Percentiles rank a stretch among this genome's conserved stretches.
Conservation (phyloP, 169 alveolate genomes). For the Plasmodium adleri region DNA sequence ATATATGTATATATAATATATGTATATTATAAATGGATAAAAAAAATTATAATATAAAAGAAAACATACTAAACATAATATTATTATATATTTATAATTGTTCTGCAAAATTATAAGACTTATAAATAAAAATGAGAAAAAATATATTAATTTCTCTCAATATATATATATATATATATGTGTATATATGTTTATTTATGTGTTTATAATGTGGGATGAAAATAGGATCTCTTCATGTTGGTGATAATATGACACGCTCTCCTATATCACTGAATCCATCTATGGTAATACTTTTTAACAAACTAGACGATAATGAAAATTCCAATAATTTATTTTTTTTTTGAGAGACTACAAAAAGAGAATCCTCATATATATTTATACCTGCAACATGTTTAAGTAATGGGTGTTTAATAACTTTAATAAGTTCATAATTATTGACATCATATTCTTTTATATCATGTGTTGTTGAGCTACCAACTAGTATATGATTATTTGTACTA, state of each 20-base stretch:
- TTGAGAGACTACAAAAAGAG: constrained; percentile 69
- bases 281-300: constrained; percentile 37
- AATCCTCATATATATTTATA: constrained; percentile 42
- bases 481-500: constrained; percentile 41
- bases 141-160: neutral
- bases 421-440: constrained; percentile 54
- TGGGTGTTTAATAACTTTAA: constrained; percentile 69
- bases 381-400: constrained; percentile 75
- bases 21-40: no score
- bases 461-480: constrained; percentile 76
- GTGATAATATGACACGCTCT: constrained; percentile 56
- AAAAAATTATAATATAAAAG: no score
- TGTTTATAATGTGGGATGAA: neutral
- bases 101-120: neutral
- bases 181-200: neutral
- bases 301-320: constrained; percentile 54
- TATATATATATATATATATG: neutral
- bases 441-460: constrained; percentile 77
- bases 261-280: constrained; percentile 69
- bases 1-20: no score
- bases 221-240: constrained; percentile 5
- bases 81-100: neutral
- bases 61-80: no score
- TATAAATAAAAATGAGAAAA: neutral
- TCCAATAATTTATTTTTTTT: constrained; percentile 71